phyloP scores from a whole-genome alignment of 257 asterid species.

The Plantago major region DNA sequence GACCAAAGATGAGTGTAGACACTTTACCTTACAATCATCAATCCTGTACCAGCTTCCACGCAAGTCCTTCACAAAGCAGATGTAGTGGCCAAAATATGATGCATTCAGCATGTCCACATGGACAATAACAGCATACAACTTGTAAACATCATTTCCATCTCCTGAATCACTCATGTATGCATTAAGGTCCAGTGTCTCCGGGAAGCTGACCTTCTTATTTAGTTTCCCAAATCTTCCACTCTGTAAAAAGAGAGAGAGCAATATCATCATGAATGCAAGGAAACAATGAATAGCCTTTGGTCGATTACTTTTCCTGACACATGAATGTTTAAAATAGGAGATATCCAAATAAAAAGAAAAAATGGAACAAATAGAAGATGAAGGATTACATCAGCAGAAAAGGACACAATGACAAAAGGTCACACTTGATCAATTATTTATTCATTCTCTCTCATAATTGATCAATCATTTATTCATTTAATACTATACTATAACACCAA shows the following conservation, averaged over 20 bases:
- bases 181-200: conserved; percentile 71
- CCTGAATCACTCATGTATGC: conserved; percentile 72
- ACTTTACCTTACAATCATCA: conserved; percentile 85
- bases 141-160: conserved; percentile 64
- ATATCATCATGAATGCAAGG: conserved; percentile 15
- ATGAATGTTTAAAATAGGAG: too few relatives aligned
- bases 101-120: conserved; percentile 99
- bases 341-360: not conserved
- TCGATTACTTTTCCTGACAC: not conserved
- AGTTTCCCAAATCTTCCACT: conserved; percentile 97
- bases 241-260: conserved; percentile 39
- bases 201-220: conserved; percentile 91
- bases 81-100: conserved; percentile 93
- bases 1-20: not conserved
- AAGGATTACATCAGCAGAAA: too few relatives aligned
- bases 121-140: conserved; percentile 92
- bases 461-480: too few relatives aligned
- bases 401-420: too few relatives aligned
- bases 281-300: conserved; percentile 1
- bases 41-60: conserved; percentile 81
- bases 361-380: too few relatives aligned
- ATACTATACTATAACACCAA: too few relatives aligned
- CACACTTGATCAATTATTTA: too few relatives aligned
- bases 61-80: conserved; percentile 84
- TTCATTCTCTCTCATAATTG: too few relatives aligned